These are phyloP conservation scores for Plantago major DNA, from an alignment of 257 asterid species.

Conservation along the genomic window DNA sequence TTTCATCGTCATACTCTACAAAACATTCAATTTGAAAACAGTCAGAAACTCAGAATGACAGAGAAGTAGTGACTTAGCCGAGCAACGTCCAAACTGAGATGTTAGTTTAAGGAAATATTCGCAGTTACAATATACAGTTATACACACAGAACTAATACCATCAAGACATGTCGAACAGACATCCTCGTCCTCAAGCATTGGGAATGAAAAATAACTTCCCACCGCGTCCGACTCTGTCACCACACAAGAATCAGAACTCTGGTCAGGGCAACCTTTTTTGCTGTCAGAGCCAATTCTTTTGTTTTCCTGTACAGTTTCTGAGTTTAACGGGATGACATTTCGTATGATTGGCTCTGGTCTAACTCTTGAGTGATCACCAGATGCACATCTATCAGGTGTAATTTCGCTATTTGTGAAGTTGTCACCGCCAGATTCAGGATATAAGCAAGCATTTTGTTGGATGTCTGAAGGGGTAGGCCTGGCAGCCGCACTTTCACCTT, in stretches of 20 bases:
- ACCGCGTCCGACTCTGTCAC: slow-evolving; percentile 12
- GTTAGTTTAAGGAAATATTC: not conserved
- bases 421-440: not conserved
- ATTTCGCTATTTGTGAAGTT: not conserved
- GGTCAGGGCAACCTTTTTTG: slow-evolving; percentile 5
- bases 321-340: slow-evolving; percentile 11
- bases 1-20: slow-evolving; percentile 51
- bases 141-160: slow-evolving; percentile 29
- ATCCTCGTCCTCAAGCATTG: slow-evolving; percentile 36
- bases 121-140: not conserved
- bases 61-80: not conserved
- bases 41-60: no score
- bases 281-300: slow-evolving; percentile 3
- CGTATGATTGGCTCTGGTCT: slow-evolving; percentile 25
- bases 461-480: not conserved
- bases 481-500: not conserved
- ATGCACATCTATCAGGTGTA: slow-evolving; percentile 2
- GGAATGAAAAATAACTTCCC: slow-evolving; percentile 8
- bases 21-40: not conserved
- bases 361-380: slow-evolving; percentile 25
- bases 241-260: slow-evolving; percentile 19
- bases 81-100: not conserved
- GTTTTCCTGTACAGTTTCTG: slow-evolving; percentile 5
- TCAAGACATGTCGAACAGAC: slow-evolving; percentile 69
- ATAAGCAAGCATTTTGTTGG: not conserved